phyloP scores from a whole-genome alignment of 2,329 filamentous ascomycete species.

The Neopestalotiopsis sp. region DNA sequence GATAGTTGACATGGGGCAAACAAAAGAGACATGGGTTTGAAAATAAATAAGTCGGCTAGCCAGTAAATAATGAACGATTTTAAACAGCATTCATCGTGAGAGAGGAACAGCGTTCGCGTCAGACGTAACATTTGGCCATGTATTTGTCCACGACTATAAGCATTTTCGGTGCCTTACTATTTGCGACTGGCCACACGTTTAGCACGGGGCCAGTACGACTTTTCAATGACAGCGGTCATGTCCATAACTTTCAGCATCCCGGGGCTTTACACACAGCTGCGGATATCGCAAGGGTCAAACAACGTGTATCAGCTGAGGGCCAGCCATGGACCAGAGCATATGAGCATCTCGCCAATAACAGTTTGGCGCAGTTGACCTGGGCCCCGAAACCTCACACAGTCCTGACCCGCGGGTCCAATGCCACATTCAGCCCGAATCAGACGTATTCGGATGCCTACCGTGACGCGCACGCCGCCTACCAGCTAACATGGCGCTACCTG shows the following conservation, averaged over 20 bases:
- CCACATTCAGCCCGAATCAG: constrained; percentile 33
- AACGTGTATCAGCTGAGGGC: constrained; percentile 8
- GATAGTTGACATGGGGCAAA: no score
- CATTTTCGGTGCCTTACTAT: not conserved
- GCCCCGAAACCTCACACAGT: constrained; percentile 31
- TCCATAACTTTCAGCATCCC: constrained; percentile 5
- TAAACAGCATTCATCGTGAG: not conserved
- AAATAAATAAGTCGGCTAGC: no score
- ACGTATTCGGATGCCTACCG: constrained; percentile 35
- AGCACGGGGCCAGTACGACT: no score
- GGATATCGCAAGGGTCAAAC: constrained; percentile 16
- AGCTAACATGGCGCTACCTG: constrained; percentile 44
- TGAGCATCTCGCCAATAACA: constrained; percentile 17
- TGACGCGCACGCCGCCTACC: constrained; percentile 43
- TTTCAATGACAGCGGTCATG: no score
- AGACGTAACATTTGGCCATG: not conserved
- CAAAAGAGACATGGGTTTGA: no score
- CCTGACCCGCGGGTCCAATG: constrained; percentile 41
- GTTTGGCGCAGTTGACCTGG: constrained; percentile 36
- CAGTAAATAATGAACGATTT: not conserved
- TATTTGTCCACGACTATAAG: not conserved
- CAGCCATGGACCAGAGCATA: constrained; percentile 20
- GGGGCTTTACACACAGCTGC: constrained; percentile 19
- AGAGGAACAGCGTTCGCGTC: not conserved
- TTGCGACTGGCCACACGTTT: not conserved